These are phyloP conservation scores for Diplosphaera chodatii DNA, from an alignment of 139 green algal species.

Conservation along the genomic window DNA sequence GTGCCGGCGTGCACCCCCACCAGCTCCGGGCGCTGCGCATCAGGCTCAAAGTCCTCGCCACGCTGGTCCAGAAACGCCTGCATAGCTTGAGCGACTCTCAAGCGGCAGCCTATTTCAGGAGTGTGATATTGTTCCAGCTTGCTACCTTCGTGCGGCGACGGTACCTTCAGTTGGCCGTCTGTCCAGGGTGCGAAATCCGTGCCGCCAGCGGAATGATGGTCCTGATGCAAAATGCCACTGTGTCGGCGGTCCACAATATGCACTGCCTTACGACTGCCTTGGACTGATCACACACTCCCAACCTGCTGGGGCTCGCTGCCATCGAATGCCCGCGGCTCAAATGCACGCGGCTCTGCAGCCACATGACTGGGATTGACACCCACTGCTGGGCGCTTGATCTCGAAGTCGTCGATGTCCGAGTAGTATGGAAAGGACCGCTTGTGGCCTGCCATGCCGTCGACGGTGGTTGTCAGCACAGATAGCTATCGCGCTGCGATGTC, in stretches of 20 bases:
- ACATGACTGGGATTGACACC: conserved; percentile 27
- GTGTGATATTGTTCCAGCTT: too few species aligned
- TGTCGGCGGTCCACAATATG: too few species aligned
- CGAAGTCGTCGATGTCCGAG: conserved; percentile 19
- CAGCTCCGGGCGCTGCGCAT: conserved; percentile 34
- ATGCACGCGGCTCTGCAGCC: conserved; percentile 16
- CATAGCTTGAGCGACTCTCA: too few species aligned
- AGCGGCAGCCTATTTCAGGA: too few species aligned
- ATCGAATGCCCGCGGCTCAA: too few species aligned
- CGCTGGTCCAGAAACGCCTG: conserved; percentile 63
- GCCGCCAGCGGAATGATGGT: background rate
- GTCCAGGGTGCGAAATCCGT: conserved; percentile 63
- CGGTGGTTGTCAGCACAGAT: too few species aligned
- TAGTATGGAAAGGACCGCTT: conserved; percentile 37
- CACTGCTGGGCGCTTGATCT: conserved; percentile 18
- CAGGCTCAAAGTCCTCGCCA: conserved; percentile 73
- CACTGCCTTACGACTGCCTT: too few species aligned
- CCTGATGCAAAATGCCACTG: too few species aligned
- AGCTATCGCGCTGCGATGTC: too few species aligned
- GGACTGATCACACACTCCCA: too few species aligned
- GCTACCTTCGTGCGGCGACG: too few species aligned
- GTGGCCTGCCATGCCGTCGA: background rate
- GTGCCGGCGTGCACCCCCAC: too few species aligned
- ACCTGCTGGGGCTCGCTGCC: conserved; percentile 19
- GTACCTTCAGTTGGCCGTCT: conserved; percentile 49